A percentile compares a stretch with the other conserved stretches of the same genome.
Conservation (phyloP, 2,329 filamentous ascomycete species). For the Zymoseptoria pseudotritici region DNA sequence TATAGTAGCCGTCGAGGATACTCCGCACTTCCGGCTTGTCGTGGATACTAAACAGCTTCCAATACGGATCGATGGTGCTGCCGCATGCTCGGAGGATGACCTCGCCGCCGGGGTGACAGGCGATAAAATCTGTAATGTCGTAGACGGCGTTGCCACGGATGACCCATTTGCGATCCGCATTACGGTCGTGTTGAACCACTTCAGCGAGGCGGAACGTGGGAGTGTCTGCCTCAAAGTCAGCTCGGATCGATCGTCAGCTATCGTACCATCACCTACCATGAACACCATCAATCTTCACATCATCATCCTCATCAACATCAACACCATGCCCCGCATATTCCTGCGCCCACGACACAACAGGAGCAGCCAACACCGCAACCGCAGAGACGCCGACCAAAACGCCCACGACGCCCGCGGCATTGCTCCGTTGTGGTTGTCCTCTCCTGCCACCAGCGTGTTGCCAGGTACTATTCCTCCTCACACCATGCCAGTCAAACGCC, state of each 20-base stretch:
- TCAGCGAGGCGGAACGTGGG: slow-evolving; percentile 20
- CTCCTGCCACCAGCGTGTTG: background rate
- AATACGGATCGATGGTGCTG: slow-evolving; percentile 58
- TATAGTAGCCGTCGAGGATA: slow-evolving; percentile 57
- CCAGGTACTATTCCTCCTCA: slow-evolving; percentile 11
- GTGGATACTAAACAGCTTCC: slow-evolving; percentile 64
- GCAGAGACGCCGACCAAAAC: slow-evolving; percentile 15
- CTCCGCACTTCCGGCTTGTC: slow-evolving; percentile 55
- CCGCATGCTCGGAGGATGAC: slow-evolving; percentile 61
- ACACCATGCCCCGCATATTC: slow-evolving; percentile 1
- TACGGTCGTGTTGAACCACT: slow-evolving; percentile 28
- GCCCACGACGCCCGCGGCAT: slow-evolving; percentile 13
- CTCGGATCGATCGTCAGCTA: background rate
- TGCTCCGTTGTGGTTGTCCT: slow-evolving; percentile 10
- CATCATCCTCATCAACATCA: slow-evolving; percentile 1
- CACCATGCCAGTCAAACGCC: slow-evolving; percentile 12
- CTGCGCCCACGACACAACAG: slow-evolving; percentile 11
- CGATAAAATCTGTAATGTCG: slow-evolving; percentile 63
- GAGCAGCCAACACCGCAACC: slow-evolving; percentile 15
- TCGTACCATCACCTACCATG: background rate
- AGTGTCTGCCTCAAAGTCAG: background rate
- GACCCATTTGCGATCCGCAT: slow-evolving; percentile 54
- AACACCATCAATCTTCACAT: background rate
- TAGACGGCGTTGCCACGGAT: slow-evolving; percentile 59
- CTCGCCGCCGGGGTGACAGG: slow-evolving; percentile 58